Base-by-base conservation (phyloP, 176 grass and related monocot species). In the Eragrostis nindensis region DNA sequence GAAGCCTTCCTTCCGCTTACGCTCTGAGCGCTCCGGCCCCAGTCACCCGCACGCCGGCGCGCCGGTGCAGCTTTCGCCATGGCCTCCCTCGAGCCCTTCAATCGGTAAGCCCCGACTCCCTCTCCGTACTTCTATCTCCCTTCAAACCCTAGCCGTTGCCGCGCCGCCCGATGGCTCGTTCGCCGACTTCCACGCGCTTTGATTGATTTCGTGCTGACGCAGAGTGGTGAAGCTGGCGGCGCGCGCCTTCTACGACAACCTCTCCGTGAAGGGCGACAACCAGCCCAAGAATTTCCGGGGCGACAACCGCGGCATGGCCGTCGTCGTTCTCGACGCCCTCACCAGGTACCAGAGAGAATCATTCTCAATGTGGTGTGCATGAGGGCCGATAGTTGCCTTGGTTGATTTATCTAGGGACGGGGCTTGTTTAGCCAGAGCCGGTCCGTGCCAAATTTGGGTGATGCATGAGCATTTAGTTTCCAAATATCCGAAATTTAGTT, bases 241-340 rank as follows among this genome's bases (percentile, higher is more conserved):
- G 38, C 89, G 92, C 40, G 95, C 95, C 36, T 98, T 98, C 75
- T 98, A 98, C 45, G 95, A 94, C 54, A 86, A 94, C 73, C 85
- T 98, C 70, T 87, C 92, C 22, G 87, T 91, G 78, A 98, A 94
- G 77, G 95, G 95, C 42, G 95, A 93, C 55, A 94, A 85, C 86
- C 95, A 94, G 80, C 81, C 88, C 48, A 98, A 98, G 84, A 86
- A 80, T 25, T 89, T 90, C 79, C 89, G 90, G 16, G 90, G 88
- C 15, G 95, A 98, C 86, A 98, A 98, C 87, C 81, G 95, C 49
- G 95, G 90, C 57, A 98, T 98, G 86, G 92, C 92, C 54, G 92
- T 98, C 56, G 92, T 98, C 25, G 95, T 98, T 61, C 90, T 95
- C n/a, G 95, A 98, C 59, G 90, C 90, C 4, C 95, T 98, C 45